Evolutionary conservation across 345 rosid genomes (phyloP).

Genomic region (Ceriops zippeliana): DNA sequence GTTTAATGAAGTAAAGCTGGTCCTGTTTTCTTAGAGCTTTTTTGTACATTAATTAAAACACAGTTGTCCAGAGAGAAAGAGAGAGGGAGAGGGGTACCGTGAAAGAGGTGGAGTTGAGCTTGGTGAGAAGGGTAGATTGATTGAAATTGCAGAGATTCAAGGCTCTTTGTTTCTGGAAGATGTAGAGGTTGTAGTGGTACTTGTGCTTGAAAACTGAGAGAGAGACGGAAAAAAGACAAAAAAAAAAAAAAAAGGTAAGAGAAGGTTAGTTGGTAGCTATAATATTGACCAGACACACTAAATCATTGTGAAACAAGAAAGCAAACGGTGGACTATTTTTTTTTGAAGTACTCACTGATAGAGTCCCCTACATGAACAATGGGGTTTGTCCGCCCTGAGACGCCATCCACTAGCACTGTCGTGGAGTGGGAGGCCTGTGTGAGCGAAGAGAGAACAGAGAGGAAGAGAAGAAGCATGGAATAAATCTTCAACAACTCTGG

Average conservation of each 20-base stretch:
- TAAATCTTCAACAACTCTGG: conserved; percentile 23
- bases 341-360: conserved; percentile 44
- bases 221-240: not conserved
- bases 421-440: conserved; percentile 38
- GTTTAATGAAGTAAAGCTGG: not conserved
- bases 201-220: conserved; percentile 77
- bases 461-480: conserved; percentile 26
- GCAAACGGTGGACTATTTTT: not conserved
- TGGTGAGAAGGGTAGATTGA: conserved; percentile 74
- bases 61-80: not conserved
- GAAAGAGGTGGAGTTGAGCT: conserved; percentile 59
- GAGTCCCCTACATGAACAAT: conserved; percentile 69
- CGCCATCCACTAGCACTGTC: conserved; percentile 64
- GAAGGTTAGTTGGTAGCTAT: conserved; percentile 8
- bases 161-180: conserved; percentile 77
- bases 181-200: conserved; percentile 65
- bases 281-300: not conserved
- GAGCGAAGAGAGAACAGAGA: conserved; percentile 34
- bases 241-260: not conserved
- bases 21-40: not conserved
- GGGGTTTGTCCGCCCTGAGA: conserved; percentile 66
- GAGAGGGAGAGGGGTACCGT: conserved; percentile 39
- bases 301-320: not conserved
- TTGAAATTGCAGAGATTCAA: conserved; percentile 74
- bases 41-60: not conserved